Evolutionary conservation across 2,329 filamentous ascomycete species (phyloP).

Genomic region (Aspergillus sp.): DNA sequence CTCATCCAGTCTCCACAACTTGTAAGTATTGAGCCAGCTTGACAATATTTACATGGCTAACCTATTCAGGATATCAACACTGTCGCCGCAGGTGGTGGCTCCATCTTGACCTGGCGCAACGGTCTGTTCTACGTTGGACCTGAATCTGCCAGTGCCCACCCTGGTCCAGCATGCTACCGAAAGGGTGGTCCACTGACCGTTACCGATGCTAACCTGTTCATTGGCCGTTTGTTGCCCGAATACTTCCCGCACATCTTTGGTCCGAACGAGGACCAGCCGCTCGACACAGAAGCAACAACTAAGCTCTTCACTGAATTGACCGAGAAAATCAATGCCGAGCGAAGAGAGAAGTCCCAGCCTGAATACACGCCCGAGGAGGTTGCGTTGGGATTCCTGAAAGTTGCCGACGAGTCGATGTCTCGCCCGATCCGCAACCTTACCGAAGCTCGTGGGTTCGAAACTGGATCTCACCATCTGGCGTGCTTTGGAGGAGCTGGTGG

Average conservation of each 20-base stretch:
- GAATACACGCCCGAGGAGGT: conserved; percentile 63
- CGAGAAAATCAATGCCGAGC: conserved; percentile 70
- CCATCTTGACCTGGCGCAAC: conserved; percentile 71
- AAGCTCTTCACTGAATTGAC: conserved; percentile 69
- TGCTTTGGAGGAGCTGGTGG: conserved; percentile 31
- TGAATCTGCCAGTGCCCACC: conserved; percentile 82
- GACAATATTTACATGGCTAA: too few species aligned
- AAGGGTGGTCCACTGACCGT: conserved; percentile 86
- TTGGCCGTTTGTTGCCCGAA: conserved; percentile 76
- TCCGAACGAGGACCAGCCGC: conserved; percentile 72
- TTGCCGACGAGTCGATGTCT: conserved; percentile 89
- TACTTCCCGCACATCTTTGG: conserved; percentile 95
- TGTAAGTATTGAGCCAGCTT: too few species aligned
- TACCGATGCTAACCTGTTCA: conserved; percentile 86
- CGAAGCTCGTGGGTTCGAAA: conserved; percentile 9
- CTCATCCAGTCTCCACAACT: conserved; percentile 88
- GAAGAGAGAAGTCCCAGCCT: conserved; percentile 37
- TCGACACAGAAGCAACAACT: conserved; percentile 70
- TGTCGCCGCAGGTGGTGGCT: conserved; percentile 74
- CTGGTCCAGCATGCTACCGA: conserved; percentile 84
- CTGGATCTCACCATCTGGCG: conserved; percentile 21
- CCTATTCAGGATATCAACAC: conserved; percentile 70
- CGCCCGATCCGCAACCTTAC: conserved; percentile 23
- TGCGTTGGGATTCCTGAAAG: conserved; percentile 67
- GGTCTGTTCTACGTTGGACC: conserved; percentile 86